phyloP scores from a whole-genome alignment of 2,329 filamentous ascomycete species.

The Septoria linicola region DNA sequence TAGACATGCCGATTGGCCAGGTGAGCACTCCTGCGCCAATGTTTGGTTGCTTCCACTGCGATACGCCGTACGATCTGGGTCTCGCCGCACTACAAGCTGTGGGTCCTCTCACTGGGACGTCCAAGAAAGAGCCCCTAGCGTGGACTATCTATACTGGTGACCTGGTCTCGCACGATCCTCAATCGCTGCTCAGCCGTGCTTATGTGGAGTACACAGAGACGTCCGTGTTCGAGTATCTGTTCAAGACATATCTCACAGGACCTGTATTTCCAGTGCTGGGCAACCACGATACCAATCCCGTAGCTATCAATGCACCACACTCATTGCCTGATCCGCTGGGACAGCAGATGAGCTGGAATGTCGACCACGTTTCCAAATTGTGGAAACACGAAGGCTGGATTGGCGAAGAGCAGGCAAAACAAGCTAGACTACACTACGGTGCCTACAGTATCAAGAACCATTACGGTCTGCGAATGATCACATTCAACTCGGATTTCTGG shows the following conservation, averaged over 20 bases:
- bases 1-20: constrained; percentile 36
- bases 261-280: constrained; percentile 58
- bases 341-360: constrained; percentile 59
- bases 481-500: constrained; percentile 55
- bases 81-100: constrained; percentile 58
- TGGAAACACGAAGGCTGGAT: constrained; percentile 61
- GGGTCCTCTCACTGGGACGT: constrained; percentile 57
- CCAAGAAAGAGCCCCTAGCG: constrained; percentile 47
- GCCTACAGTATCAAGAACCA: constrained; percentile 57
- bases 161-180: constrained; percentile 55
- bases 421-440: constrained; percentile 56
- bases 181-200: constrained; percentile 52
- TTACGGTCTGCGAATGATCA: constrained; percentile 53
- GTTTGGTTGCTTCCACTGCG: constrained; percentile 57
- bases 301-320: constrained; percentile 55
- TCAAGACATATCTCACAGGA: constrained; percentile 56
- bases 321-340: constrained; percentile 54
- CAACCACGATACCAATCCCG: constrained; percentile 58
- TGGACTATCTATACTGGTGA: constrained; percentile 60
- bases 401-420: constrained; percentile 43
- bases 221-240: constrained; percentile 52
- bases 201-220: constrained; percentile 57
- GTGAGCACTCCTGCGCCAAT: constrained; percentile 51
- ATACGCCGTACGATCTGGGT: constrained; percentile 59
- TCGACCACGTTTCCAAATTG: constrained; percentile 54